These are phyloP conservation scores for Talaromyces adpressus DNA, from an alignment of 495 filamentous ascomycete genomes.

Conservation along the genomic window DNA sequence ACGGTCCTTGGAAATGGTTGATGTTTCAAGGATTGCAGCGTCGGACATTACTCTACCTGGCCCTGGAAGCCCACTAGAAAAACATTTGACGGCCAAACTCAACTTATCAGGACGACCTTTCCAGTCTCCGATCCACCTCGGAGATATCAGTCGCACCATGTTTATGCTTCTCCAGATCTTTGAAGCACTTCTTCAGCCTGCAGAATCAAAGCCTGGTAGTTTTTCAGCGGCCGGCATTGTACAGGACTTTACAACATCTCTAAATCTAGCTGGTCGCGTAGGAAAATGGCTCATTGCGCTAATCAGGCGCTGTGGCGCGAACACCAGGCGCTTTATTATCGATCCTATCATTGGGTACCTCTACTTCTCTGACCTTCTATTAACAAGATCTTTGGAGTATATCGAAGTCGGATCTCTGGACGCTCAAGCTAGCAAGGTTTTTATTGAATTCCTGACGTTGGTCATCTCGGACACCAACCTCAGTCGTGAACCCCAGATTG, in stretches of 20 bases:
- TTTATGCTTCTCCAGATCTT: slow-evolving; percentile 21
- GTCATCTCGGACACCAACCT: slow-evolving; percentile 18
- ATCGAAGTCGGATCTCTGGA: slow-evolving; percentile 16
- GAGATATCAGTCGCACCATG: slow-evolving; percentile 19
- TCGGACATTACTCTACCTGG: slow-evolving; percentile 20
- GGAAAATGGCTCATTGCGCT: slow-evolving; percentile 24
- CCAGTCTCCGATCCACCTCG: slow-evolving; percentile 17
- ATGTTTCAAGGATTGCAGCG: slow-evolving; percentile 2
- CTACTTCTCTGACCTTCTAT: neutral
- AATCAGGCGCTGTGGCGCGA: slow-evolving; percentile 15
- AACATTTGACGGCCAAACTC: slow-evolving; percentile 26
- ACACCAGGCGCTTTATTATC: slow-evolving; percentile 13
- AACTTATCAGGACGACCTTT: slow-evolving; percentile 24
- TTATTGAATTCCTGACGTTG: slow-evolving; percentile 25
- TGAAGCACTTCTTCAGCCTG: slow-evolving; percentile 20
- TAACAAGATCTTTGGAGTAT: neutral
- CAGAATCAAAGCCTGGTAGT: neutral
- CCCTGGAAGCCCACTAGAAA: slow-evolving; percentile 20
- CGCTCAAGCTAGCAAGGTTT: slow-evolving; percentile 18
- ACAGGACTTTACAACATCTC: slow-evolving; percentile 27
- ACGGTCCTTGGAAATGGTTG: slow-evolving; percentile 21
- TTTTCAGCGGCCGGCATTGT: slow-evolving; percentile 2
- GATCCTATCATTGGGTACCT: slow-evolving; percentile 21
- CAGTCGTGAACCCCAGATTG: slow-evolving; percentile 16
- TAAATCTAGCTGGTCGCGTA: slow-evolving; percentile 32